Evolutionary conservation across 2,329 filamentous ascomycete species (phyloP), one percentile per base, ranked within the genome.

Genomic region (Coniochaeta pulveracea): DNA sequence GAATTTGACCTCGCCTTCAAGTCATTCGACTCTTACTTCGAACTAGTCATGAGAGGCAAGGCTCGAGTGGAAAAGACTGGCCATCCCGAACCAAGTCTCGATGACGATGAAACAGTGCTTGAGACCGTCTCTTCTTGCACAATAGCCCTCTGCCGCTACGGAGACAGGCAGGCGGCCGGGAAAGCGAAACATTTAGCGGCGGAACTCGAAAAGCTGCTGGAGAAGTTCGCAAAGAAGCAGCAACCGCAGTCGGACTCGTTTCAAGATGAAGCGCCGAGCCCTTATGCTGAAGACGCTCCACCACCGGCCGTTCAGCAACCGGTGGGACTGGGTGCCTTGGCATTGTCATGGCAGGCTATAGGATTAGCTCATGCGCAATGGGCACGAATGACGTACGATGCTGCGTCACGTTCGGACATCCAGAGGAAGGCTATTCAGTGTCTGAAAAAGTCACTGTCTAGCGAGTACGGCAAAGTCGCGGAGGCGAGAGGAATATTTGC

Each of bases 1-100:
- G 89, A 98, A 45, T 96, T 95, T 43, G 85, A 94, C 36, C 63
- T 96, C 31, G 88, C 88, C 2, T 78, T 93, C 53, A 86, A 86
- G 50, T 84, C 91, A 1, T 84, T 95, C 41, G 82, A 93, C 52
- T 88, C 88, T 1, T 98, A 96, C 54, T 64, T 93, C 23, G 84
- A 93, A 35, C 83, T 98, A 42, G 74, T 94, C 35, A 80, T 79
- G 40, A 82, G 82, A 49, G 85, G 80, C 36, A 93, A 89, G 57
- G 83, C 85, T 14, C 73, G 88, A 25, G 76, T 85, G 3, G 76
- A 84, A 46, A 93, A 93, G 57, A 77, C 74, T 2, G 79, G 84
- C 3, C 72, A 85, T 43, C 51, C 58, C 6, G 82, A 89, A 45
- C 64, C 69, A 12, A 76, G 72, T 32, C 64, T 95, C 18, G 91